Evolutionary conservation across 2,329 filamentous ascomycete genomes (phyloP), one percentile per base, ranked within the genome.

Genomic region (Fusarium nurragi): DNA sequence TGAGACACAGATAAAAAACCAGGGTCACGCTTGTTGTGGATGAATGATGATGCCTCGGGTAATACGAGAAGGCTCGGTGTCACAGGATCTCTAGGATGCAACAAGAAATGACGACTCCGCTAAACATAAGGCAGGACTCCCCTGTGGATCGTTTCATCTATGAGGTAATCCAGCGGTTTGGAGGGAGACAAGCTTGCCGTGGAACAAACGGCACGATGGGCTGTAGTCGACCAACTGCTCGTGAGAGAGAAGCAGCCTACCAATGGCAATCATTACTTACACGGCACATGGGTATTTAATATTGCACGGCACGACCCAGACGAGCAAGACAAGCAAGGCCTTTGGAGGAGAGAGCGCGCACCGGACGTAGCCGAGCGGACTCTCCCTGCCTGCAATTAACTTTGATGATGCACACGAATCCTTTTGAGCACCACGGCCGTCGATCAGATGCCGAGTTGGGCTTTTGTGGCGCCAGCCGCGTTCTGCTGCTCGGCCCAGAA

Each of bases 391-490:
- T 10, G 22, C 21, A 46, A 51, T 62, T 51, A 23, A 46, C 39
- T 62, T 46, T 57, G 28, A 21, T 36, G 38, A 44, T 34, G 39
- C 55, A 60, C 44, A 65, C 54, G 65, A 46, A 56, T 54, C 46
- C 39, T 36, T 26, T 32, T n/a, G 32, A 34, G 32, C 32, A 34
- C 11, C 28, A 38, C 18, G 44, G 43, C 18, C 50, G 67, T 52
- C 55, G 55, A 67, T 69, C 54, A 46, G 37, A 65, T 69, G 36
- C 66, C 63, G n/a, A 21, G 49, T 69, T 65, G 40, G 63, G 66
- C 22, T 18, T 11, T 22, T 25, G 43, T 57, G 53, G 48, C 53
- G 22, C 53, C 34, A 55, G 34, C 40, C 34, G 55, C 36, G 53
- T 21, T 21, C 11, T 38, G 48, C n/a, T 51, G 23, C 46, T 64